Base-by-base conservation (phyloP, 768 basidiomycete species). In the Mycena crocata region DNA sequence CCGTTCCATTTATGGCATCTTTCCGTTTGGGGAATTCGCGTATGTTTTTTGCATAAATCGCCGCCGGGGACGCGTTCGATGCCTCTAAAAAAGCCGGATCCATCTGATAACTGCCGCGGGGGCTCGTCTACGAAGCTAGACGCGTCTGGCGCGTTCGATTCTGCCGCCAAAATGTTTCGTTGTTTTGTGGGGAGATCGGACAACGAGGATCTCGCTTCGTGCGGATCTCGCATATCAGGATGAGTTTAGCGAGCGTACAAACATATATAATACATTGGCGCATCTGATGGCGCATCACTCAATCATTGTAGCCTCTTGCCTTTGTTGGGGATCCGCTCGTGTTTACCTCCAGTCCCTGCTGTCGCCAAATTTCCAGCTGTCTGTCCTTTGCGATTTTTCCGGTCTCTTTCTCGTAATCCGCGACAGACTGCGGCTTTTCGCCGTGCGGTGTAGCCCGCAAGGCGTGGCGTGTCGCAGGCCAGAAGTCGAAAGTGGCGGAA, bases 401-500 rank as follows among this genome's bases (percentile, higher is more conserved):
- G 1, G 85, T 88, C 70, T 82, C 71, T 46, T 74, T 75, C 75
- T 90, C 88, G 74, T 93, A 94, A 48, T 88, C 91, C 46, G 81
- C 87, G 23, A 94, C 94, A 0, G 90, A 92, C n/a, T 83, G 82
- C 1, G 93, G 94, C 66, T 84, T 86, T 75, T 94, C 92, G 15
- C 88, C 94, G 68, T 91, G 92, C 57, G 93, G 94, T 3, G 93
- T 95, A 13, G 89, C 90, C 50, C 93, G 88, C 39, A 94, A 81
- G 17, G 91, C 93, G 74, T 95, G 94, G 32, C 93, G 86, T 40
- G 85, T 88, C 37, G 86, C 84, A 13, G 91, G 91, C 88, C 87
- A 94, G 77, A 93, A 93, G 77, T 95, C 93, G 72, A 93, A 94
- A 15, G 87, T 93, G 15, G 93, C 93, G 23, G 89, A 87, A 71